These are phyloP conservation scores for Zarea fungicola DNA, from an alignment of 2,329 filamentous ascomycete genomes.

Conservation along the genomic window DNA sequence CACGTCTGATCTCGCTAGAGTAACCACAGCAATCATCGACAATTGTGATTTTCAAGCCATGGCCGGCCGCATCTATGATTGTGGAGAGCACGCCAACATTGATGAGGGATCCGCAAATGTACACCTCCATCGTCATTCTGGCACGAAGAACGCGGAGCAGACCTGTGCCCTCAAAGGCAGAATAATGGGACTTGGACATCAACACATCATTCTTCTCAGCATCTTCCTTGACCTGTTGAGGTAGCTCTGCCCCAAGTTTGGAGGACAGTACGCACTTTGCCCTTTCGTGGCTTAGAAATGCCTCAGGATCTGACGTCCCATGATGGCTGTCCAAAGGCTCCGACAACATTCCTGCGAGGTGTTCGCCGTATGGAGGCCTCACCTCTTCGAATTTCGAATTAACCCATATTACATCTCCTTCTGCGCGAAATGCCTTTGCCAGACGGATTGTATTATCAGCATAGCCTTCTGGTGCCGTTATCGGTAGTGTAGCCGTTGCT, in stretches of 20 bases:
- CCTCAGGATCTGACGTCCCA: conserved; percentile 30
- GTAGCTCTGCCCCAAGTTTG: conserved; percentile 38
- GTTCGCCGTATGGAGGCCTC: background rate
- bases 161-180: conserved; percentile 71
- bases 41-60: conserved; percentile 82
- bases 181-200: conserved; percentile 74
- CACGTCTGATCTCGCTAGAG: conserved; percentile 63
- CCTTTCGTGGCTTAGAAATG: conserved; percentile 36
- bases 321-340: background rate
- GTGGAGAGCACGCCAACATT: conserved; percentile 91
- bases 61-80: conserved; percentile 79
- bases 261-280: conserved; percentile 5
- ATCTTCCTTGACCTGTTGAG: conserved; percentile 28
- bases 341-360: background rate
- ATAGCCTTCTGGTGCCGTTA: conserved; percentile 59
- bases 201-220: conserved; percentile 43
- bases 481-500: conserved; percentile 60
- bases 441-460: conserved; percentile 62
- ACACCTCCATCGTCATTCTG: conserved; percentile 84
- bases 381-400: conserved; percentile 62
- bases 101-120: conserved; percentile 78
- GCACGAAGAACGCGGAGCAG: conserved; percentile 74
- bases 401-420: conserved; percentile 76
- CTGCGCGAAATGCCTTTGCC: conserved; percentile 65
- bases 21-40: conserved; percentile 87